Percentiles rank a stretch among this genome's conserved stretches.
Conservation (phyloP, 371 early-diverging fungal genomes). For the Apophysomyces trapeziformis region DNA sequence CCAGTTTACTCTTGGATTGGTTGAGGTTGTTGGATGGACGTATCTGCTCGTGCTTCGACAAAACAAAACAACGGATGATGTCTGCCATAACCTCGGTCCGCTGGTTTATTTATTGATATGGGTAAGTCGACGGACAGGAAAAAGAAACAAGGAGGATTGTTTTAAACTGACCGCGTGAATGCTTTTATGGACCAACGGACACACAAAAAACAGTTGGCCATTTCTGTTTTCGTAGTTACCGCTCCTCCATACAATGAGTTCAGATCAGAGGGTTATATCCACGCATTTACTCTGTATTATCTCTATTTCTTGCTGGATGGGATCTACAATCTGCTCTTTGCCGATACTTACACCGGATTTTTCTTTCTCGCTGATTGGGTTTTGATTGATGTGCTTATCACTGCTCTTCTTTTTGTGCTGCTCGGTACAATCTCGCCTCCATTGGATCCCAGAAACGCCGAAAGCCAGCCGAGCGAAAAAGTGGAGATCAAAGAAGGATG, state of each 20-base stretch:
- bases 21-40: not conserved
- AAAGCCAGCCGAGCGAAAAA: constrained; percentile 25
- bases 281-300: not conserved
- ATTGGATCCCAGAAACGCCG: constrained; percentile 35
- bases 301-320: not conserved
- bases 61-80: not conserved
- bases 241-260: constrained; percentile 5
- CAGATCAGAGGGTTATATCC: not conserved
- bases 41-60: not conserved
- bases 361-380: not conserved
- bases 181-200: too few species aligned
- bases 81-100: not conserved
- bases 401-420: constrained; percentile 11
- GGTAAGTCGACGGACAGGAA: not conserved
- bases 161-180: not conserved
- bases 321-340: not conserved
- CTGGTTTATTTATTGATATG: not conserved
- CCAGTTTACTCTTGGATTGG: not conserved
- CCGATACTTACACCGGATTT: not conserved
- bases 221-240: not conserved
- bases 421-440: constrained; percentile 31
- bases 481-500: constrained; percentile 32
- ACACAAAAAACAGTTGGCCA: not conserved
- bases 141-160: not conserved
- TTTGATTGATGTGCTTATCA: not conserved